A percentile compares a stretch with the other conserved stretches of the same genome.
phyloP scores from a whole-genome alignment of 768 basidiomycete genomes.

The Termitomyces sp. region DNA sequence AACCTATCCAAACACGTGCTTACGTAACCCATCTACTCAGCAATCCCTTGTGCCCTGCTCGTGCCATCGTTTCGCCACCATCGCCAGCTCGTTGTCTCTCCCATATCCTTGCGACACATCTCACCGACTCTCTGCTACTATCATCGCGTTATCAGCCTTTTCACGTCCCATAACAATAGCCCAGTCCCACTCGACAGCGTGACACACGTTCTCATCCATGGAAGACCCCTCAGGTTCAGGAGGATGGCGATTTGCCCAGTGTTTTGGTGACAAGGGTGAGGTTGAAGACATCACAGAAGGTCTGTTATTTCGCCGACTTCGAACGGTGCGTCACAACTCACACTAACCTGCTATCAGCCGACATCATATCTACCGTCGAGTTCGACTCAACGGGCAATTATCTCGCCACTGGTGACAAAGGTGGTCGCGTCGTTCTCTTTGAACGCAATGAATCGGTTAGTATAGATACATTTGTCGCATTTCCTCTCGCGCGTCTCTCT shows the following conservation, averaged over 20 bases:
- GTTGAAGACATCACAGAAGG: constrained; percentile 99
- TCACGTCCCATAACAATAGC: constrained; percentile 13
- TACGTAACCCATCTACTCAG: constrained; percentile 16
- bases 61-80: constrained; percentile 18
- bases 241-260: constrained; percentile 98
- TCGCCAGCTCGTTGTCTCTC: constrained; percentile 14
- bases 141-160: constrained; percentile 19
- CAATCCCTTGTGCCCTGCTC: constrained; percentile 19
- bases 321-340: constrained; percentile 1
- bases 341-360: constrained; percentile 54
- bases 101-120: constrained; percentile 18
- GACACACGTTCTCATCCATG: constrained; percentile 36
- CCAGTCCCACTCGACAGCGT: constrained; percentile 16
- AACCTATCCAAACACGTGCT: constrained; percentile 15
- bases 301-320: constrained; percentile 26
- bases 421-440: constrained; percentile 96
- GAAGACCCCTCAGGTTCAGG: constrained; percentile 83
- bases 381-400: constrained; percentile 99
- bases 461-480: constrained; percentile 13
- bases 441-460: constrained; percentile 94
- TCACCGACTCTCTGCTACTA: constrained; percentile 3
- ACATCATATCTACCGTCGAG: constrained; percentile 99
- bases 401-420: constrained; percentile 99
- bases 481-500: constrained; percentile 10
- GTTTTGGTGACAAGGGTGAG: constrained; percentile 99